Evolutionary conservation across 2,329 filamentous ascomycete species (phyloP).

Genomic region (Dichotomopilus funicola): DNA sequence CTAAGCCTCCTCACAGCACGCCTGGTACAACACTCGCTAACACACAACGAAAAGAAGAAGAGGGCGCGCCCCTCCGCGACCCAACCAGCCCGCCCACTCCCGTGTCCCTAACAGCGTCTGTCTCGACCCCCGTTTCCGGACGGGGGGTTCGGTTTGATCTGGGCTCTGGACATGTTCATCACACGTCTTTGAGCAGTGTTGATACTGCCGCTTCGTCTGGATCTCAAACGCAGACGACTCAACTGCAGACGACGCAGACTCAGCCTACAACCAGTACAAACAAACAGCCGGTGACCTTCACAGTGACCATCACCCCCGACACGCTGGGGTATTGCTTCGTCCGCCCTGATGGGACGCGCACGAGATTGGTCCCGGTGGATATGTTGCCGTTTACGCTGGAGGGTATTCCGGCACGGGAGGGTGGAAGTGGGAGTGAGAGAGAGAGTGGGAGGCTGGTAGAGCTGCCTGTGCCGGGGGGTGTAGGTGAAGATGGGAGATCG

Average conservation of each 20-base stretch:
- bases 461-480: conserved; percentile 36
- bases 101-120: conserved; percentile 1
- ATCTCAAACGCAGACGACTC: no score
- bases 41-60: no score
- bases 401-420: conserved; percentile 39
- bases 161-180: not conserved
- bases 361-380: conserved; percentile 50
- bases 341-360: conserved; percentile 47
- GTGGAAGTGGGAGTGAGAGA: conserved; percentile 16
- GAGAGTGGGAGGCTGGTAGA: conserved; percentile 35
- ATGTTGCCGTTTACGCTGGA: conserved; percentile 37
- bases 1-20: no score
- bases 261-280: not conserved
- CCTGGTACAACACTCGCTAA: no score
- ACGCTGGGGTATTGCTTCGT: conserved; percentile 46
- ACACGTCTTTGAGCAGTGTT: not conserved
- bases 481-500: conserved; percentile 33
- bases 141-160: not conserved
- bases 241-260: not conserved
- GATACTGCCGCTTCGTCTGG: not conserved
- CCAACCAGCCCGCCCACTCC: conserved; percentile 4
- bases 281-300: conserved; percentile 26
- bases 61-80: no score
- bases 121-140: not conserved
- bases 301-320: conserved; percentile 18